phyloP scores from a whole-genome alignment of 805 yeast species.

The Yamadazyma tumulicola region DNA sequence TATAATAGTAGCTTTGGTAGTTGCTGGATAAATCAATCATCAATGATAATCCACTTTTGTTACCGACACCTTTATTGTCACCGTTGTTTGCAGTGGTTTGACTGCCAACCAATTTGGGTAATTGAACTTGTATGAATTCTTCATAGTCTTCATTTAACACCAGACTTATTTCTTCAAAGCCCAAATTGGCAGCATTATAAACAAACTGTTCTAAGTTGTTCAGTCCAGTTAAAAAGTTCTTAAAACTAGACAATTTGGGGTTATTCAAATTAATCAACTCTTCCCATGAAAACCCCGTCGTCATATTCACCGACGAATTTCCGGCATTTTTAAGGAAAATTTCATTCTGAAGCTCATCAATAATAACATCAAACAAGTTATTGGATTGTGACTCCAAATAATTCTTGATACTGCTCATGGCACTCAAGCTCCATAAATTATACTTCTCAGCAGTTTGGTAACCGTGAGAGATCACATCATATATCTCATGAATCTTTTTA shows the following conservation, averaged over 20 bases:
- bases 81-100: conserved; percentile 1
- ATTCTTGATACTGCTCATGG: conserved; percentile 47
- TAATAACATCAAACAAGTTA: conserved; percentile 61
- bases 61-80: conserved; percentile 1
- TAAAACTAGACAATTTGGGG: conserved; percentile 35
- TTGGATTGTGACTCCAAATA: conserved; percentile 56
- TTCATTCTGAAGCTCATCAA: conserved; percentile 74
- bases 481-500: conserved; percentile 66
- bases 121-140: conserved; percentile 25
- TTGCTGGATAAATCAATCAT: conserved; percentile 21
- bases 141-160: conserved; percentile 28
- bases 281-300: conserved; percentile 20
- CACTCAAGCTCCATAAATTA: conserved; percentile 55
- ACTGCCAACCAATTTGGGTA: conserved; percentile 23
- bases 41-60: conserved; percentile 12
- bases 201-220: conserved; percentile 51
- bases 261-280: conserved; percentile 15
- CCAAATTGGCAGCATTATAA: conserved; percentile 55
- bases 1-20: conserved; percentile 31
- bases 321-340: conserved; percentile 41
- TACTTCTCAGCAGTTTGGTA: conserved; percentile 45
- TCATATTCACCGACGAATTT: background rate
- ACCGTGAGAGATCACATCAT: conserved; percentile 46
- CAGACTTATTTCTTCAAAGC: conserved; percentile 48
- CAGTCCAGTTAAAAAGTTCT: conserved; percentile 30